phyloP scores from a whole-genome alignment of 768 basidiomycete species.

The Phlebiopsis flavidoalba region DNA sequence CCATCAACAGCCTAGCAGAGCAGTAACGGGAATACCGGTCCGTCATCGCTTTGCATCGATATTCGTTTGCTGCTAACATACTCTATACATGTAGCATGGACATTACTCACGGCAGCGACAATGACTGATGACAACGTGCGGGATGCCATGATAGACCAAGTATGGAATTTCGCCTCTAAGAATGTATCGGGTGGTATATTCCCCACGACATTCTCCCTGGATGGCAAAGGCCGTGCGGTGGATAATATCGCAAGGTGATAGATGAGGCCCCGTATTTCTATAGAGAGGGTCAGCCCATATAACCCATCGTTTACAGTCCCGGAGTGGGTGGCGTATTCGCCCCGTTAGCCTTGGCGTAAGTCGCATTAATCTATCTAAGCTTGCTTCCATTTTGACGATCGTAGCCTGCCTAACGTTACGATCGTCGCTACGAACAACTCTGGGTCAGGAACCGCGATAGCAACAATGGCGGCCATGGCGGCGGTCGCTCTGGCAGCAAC shows the following conservation, averaged over 20 bases:
- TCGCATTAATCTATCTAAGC: too few species aligned
- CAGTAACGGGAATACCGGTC: conserved; percentile 4
- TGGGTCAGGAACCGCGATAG: too few species aligned
- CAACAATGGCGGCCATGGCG: too few species aligned
- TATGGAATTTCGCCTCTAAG: background rate
- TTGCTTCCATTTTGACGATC: too few species aligned
- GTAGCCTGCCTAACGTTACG: background rate
- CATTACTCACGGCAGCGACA: background rate
- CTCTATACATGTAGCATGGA: background rate
- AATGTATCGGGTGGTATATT: background rate
- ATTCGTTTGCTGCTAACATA: background rate
- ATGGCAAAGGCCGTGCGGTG: too few species aligned
- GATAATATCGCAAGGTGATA: too few species aligned
- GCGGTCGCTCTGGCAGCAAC: too few species aligned
- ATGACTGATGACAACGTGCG: conserved; percentile 10
- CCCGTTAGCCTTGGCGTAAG: conserved; percentile 17
- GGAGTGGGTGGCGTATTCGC: conserved; percentile 20
- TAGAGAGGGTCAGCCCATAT: too few species aligned
- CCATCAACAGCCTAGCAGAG: background rate
- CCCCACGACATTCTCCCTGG: too few species aligned
- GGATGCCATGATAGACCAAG: background rate
- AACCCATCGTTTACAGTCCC: conserved; percentile 11
- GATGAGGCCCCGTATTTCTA: too few species aligned
- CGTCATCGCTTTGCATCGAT: background rate
- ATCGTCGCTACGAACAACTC: too few species aligned